phyloP scores from a whole-genome alignment of 106 monocot genomes.

The Triglochin maritima region DNA sequence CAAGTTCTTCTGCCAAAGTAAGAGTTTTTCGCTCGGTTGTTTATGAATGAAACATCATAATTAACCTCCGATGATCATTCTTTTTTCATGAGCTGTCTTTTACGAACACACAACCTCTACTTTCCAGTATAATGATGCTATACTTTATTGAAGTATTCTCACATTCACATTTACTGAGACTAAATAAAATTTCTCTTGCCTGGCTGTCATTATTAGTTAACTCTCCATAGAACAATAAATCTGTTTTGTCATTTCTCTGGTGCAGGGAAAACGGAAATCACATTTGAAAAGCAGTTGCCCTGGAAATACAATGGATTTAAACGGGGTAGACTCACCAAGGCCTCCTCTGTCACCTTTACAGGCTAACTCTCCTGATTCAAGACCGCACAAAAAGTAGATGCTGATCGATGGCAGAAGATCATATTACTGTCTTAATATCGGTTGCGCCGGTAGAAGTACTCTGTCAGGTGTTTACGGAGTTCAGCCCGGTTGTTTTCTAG shows the following conservation, averaged over 20 bases:
- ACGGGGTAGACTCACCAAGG: conserved; percentile 23
- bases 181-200: not conserved
- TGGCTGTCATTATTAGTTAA: not conserved
- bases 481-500: no score
- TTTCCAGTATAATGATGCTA: not conserved
- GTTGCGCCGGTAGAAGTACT: no score
- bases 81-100: not conserved
- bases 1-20: not conserved
- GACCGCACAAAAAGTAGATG: conserved; percentile 39
- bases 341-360: conserved; percentile 46
- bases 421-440: no score
- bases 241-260: not conserved
- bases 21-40: not conserved
- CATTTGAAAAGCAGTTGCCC: conserved; percentile 13
- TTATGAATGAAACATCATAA: not conserved
- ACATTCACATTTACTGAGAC: not conserved
- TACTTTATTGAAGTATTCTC: not conserved
- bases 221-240: no score
- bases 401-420: no score
- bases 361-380: conserved; percentile 39
- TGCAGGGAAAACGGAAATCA: conserved; percentile 55
- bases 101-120: not conserved
- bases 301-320: conserved; percentile 23
- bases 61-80: not conserved
- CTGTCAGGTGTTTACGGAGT: no score